phyloP scores from a whole-genome alignment of 306 rosid genomes.

The Cucurbita maxima region DNA sequence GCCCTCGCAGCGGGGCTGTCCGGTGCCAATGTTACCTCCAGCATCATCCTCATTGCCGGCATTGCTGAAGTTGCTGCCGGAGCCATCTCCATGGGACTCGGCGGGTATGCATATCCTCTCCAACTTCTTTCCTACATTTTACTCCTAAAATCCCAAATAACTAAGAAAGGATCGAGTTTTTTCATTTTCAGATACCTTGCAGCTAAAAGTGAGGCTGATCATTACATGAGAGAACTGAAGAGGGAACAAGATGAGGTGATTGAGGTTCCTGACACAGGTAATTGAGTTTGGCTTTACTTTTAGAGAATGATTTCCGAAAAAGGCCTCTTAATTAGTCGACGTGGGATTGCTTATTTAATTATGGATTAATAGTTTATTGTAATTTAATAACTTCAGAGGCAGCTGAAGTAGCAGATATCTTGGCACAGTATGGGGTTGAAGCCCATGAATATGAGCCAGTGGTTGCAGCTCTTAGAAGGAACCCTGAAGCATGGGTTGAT shows the following conservation, averaged over 20 bases:
- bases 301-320: no score
- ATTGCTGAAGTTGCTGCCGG: slow-evolving; percentile 43
- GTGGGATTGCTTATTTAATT: no score
- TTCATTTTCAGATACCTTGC: slow-evolving; percentile 48
- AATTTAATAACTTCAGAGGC: slow-evolving; percentile 21
- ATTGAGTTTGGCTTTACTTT: neutral
- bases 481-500: slow-evolving; percentile 87
- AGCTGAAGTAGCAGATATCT: slow-evolving; percentile 35
- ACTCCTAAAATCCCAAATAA: neutral
- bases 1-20: slow-evolving; percentile 36
- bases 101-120: slow-evolving; percentile 37
- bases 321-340: no score
- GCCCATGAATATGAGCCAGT: slow-evolving; percentile 58
- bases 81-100: slow-evolving; percentile 44
- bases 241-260: slow-evolving; percentile 80
- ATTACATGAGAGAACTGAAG: slow-evolving; percentile 49
- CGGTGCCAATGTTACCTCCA: slow-evolving; percentile 31
- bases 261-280: slow-evolving; percentile 52
- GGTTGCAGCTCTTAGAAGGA: slow-evolving; percentile 66
- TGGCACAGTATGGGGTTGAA: slow-evolving; percentile 28
- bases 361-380: neutral
- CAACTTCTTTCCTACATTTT: neutral
- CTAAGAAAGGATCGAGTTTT: no score
- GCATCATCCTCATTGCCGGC: slow-evolving; percentile 34
- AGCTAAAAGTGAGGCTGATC: slow-evolving; percentile 85